Evolutionary conservation across 1,284 basidiomycete genomes (phyloP).

Genomic region (Macrocystidia cucumis): DNA sequence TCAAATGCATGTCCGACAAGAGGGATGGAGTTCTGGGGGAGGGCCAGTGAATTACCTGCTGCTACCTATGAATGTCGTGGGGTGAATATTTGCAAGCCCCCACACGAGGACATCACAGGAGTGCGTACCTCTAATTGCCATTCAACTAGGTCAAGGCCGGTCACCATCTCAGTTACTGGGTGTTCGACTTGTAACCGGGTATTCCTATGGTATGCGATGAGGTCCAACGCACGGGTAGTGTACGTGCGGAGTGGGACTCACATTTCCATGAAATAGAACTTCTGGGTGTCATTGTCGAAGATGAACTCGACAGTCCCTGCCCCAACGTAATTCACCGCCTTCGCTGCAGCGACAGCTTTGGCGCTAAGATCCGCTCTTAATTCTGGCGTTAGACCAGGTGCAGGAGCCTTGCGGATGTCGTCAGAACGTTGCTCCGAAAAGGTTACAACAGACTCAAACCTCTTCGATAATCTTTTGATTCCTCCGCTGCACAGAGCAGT

Average conservation of each 20-base stretch:
- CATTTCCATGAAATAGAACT: conserved; percentile 95
- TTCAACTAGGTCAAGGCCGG: conserved; percentile 86
- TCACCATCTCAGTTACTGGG: conserved; percentile 94
- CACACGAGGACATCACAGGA: no score
- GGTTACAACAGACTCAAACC: conserved; percentile 28
- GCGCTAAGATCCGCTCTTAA: conserved; percentile 75
- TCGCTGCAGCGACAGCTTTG: conserved; percentile 88
- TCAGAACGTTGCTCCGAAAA: no score
- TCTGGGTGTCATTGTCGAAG: conserved; percentile 79
- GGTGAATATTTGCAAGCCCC: conserved; percentile 2
- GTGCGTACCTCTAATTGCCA: conserved; percentile 79
- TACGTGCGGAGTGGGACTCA: no score
- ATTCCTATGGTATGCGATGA: conserved; percentile 78
- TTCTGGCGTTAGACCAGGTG: conserved; percentile 74
- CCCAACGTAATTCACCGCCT: conserved; percentile 85
- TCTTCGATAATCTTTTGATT: conserved; percentile 97
- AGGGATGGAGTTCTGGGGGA: conserved; percentile 71
- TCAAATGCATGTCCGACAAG: conserved; percentile 92
- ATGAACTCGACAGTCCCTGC: conserved; percentile 94
- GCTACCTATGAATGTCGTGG: conserved; percentile 49
- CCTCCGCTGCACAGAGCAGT: conserved; percentile 90
- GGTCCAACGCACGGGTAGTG: no score
- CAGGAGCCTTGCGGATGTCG: conserved; percentile 79
- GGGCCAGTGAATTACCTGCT: conserved; percentile 79
- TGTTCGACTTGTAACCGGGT: conserved; percentile 92